Conservation (phyloP, 495 filamentous ascomycete species). For the Bryoglossum gracile region DNA sequence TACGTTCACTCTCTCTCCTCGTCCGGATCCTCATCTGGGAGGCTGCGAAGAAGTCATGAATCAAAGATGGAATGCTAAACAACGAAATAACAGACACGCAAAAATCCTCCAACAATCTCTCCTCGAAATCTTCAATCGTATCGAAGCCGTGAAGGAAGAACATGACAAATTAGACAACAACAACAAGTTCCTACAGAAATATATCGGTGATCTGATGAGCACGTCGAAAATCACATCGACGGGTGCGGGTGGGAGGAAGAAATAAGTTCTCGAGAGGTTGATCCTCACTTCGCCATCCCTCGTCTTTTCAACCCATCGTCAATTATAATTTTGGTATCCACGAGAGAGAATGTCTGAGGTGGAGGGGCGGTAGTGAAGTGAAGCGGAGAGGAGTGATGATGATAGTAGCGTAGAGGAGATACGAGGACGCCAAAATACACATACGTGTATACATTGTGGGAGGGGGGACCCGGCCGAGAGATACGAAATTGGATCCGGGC, state of each 20-base stretch:
- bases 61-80: constrained; percentile 1
- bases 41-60: no score
- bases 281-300: no score
- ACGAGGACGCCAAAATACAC: no score
- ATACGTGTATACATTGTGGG: background rate
- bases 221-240: constrained; percentile 71
- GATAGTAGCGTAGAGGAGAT: no score
- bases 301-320: no score
- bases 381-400: no score
- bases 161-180: constrained; percentile 91
- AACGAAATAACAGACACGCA: constrained; percentile 57
- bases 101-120: constrained; percentile 81
- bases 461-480: background rate
- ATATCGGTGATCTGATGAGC: constrained; percentile 76
- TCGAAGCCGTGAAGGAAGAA: constrained; percentile 88
- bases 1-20: constrained; percentile 38
- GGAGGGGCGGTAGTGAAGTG: no score
- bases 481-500: background rate
- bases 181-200: constrained; percentile 91
- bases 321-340: no score
- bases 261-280: no score
- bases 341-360: no score
- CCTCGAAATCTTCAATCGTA: constrained; percentile 78
- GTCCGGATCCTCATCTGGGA: no score
- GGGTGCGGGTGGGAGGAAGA: constrained; percentile 38